Conservation (phyloP, 129 eudicot species). For the Flaveria bidentis region DNA sequence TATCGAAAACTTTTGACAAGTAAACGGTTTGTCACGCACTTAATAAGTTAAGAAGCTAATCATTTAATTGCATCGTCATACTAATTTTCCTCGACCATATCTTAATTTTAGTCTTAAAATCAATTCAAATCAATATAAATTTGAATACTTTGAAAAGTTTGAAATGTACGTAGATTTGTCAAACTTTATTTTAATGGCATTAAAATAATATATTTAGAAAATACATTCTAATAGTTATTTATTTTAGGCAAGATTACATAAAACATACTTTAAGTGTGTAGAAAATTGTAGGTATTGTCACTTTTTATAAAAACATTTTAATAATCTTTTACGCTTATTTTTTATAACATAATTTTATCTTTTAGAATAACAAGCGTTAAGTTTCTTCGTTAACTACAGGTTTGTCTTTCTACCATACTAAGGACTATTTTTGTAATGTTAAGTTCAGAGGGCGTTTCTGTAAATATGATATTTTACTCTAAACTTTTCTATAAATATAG, state of each 20-base stretch:
- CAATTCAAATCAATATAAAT: neutral
- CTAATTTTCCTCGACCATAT: neutral
- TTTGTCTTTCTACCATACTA: too few relatives aligned
- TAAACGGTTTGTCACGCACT: slow-evolving; percentile 21
- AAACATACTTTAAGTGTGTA: too few relatives aligned
- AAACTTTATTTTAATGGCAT: neutral
- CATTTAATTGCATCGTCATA: neutral
- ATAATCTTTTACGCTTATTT: too few relatives aligned
- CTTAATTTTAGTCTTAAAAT: neutral
- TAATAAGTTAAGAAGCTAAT: slow-evolving; percentile 8
- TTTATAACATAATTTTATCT: too few relatives aligned
- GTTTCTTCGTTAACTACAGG: too few relatives aligned
- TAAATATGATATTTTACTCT: too few relatives aligned
- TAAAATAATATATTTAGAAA: neutral
- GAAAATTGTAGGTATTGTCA: too few relatives aligned
- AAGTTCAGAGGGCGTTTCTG: too few relatives aligned
- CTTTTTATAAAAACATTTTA: too few relatives aligned
- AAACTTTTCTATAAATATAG: too few relatives aligned
- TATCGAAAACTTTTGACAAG: slow-evolving; percentile 9
- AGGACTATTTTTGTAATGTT: too few relatives aligned
- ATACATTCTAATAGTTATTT: neutral
- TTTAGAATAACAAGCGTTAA: too few relatives aligned
- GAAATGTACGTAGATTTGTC: neutral
- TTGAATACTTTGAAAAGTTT: neutral
- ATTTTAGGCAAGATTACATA: neutral